Evolutionary conservation across 352 stramenopile genomes (phyloP), one percentile per base, ranked within the genome.

Genomic region (Globisporangium acanthophoron): DNA sequence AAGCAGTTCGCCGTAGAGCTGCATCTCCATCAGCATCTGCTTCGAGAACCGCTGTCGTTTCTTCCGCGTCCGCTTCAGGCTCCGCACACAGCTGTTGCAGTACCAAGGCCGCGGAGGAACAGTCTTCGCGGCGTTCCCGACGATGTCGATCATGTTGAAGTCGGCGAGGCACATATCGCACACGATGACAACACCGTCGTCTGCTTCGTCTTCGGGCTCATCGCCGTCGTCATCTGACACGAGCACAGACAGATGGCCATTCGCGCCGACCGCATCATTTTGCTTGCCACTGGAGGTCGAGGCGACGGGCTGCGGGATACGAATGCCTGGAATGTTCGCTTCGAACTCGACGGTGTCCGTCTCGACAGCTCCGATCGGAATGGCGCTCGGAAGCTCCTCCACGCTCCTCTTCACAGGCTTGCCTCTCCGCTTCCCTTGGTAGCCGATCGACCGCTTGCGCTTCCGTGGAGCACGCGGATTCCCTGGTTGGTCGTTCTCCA

Each of bases 1-100:
- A 35, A 94, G 61, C 27, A 91, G 63, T 20, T 73, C 71, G 15
- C 85, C 80, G 52, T 90, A 89, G 7, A 90, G 48, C 64, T 92
- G 80, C 76, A 94, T 91, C 35, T 92, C 85, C 37, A 90, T 60
- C 50, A 92, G 67, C 82, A 94, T 91, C 62, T 92, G 85, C 64
- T 90, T 91, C 3, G 82, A 91, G 29, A 92, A 88, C 0, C 83
- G 77, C 54, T 87, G 79, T 43, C 76, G 86, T 51, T 86, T 90
- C 57, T 91, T 94, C 12, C 85, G 68, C 27, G 83, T 87, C 27
- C 82, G 76, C 64, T 94, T 94, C 7, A 94, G 59, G 15, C 75
- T 73, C 18, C 76, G 70, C 1, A 91, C 54, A 41, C 85, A 94
- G 7, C 67, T 66, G 16, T 67, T 72, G 52, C 82, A 94, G 54